These are phyloP conservation scores for Ambrosiella beaveri DNA, from an alignment of 2,329 filamentous ascomycete species.

Conservation along the genomic window DNA sequence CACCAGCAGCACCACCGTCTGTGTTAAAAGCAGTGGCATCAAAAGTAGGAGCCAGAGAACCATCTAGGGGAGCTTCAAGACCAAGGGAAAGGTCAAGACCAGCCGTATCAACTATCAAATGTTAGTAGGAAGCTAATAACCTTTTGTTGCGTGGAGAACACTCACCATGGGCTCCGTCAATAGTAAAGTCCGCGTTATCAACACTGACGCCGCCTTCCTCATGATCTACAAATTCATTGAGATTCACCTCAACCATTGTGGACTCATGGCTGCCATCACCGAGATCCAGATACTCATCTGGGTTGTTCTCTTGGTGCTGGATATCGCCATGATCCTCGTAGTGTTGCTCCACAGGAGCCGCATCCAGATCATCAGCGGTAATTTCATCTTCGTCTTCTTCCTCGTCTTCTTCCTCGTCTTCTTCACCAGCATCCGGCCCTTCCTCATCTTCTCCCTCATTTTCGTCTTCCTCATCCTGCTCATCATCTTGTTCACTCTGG, in stretches of 20 bases:
- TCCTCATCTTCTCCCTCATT: slow-evolving; percentile 13
- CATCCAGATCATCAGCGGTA: slow-evolving; percentile 12
- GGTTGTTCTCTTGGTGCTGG: slow-evolving; percentile 13
- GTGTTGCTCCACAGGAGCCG: slow-evolving; percentile 10
- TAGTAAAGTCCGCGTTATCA: slow-evolving; percentile 6
- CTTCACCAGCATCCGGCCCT: slow-evolving; percentile 12
- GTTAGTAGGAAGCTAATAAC: background rate
- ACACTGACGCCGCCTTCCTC: slow-evolving; percentile 9
- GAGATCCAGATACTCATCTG: slow-evolving; percentile 11
- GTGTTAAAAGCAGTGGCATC: slow-evolving; percentile 7
- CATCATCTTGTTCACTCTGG: slow-evolving; percentile 12
- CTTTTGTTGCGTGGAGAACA: background rate
- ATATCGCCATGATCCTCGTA: slow-evolving; percentile 16
- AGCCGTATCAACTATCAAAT: slow-evolving; percentile 1
- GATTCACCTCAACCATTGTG: slow-evolving; percentile 8
- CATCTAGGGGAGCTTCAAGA: slow-evolving; percentile 3
- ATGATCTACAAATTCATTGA: slow-evolving; percentile 13
- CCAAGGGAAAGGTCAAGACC: slow-evolving; percentile 5
- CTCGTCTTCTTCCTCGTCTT: slow-evolving; percentile 12
- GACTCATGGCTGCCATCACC: slow-evolving; percentile 15
- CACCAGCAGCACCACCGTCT: slow-evolving; percentile 1
- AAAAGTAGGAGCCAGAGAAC: slow-evolving; percentile 1
- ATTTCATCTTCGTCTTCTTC: slow-evolving; percentile 12
- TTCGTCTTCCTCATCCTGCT: slow-evolving; percentile 8
- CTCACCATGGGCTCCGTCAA: slow-evolving; percentile 6